These are phyloP conservation scores for Salix purpurea DNA, from an alignment of 345 rosid species.

Conservation along the genomic window DNA sequence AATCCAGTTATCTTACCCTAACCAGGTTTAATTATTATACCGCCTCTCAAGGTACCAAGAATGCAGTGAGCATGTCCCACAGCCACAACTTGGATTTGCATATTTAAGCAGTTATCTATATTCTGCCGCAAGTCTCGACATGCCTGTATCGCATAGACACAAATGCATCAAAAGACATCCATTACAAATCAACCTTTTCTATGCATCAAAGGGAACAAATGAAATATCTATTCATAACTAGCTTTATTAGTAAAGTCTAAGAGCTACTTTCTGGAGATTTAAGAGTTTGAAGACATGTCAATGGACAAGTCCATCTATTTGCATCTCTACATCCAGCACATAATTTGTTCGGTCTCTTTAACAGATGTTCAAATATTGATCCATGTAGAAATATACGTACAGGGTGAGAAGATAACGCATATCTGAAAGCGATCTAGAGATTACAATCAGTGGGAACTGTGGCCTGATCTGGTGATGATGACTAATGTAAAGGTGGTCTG, in stretches of 20 bases:
- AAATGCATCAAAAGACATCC: background rate
- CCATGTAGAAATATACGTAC: background rate
- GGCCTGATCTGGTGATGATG: slow-evolving; percentile 24
- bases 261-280: background rate
- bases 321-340: background rate
- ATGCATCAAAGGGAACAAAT: too few species aligned
- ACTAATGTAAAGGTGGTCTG: slow-evolving; percentile 4
- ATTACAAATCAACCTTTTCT: background rate
- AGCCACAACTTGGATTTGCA: background rate
- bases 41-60: too few species aligned
- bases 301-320: background rate
- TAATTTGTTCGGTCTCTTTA: background rate
- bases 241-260: background rate
- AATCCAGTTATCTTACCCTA: too few species aligned
- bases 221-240: background rate
- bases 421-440: background rate
- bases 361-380: background rate
- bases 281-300: background rate
- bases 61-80: background rate
- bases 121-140: background rate
- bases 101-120: background rate
- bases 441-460: slow-evolving; percentile 13
- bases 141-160: background rate
- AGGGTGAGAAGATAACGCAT: background rate
- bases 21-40: too few species aligned